These are phyloP conservation scores for Naegleria fowleri DNA, from an alignment of 208 protist species.

Conservation along the genomic window DNA sequence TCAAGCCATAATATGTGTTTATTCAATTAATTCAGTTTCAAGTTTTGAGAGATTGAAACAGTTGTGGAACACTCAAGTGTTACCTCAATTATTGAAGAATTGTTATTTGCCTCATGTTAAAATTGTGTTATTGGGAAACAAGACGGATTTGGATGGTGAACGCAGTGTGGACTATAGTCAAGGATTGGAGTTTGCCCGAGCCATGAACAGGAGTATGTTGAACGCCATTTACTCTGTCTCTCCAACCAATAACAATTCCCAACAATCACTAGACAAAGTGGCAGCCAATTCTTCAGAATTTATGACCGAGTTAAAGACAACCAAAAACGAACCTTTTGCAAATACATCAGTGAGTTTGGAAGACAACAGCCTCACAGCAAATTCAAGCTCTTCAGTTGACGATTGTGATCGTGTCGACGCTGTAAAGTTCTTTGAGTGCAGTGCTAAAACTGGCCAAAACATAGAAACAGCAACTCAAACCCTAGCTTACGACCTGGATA, in stretches of 20 bases:
- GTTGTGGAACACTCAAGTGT: neutral
- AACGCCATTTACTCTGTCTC: neutral
- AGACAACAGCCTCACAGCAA: neutral
- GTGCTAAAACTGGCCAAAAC: constrained; percentile 8
- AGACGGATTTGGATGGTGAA: neutral
- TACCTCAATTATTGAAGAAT: neutral
- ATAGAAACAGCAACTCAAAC: neutral
- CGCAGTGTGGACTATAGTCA: neutral
- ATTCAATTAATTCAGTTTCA: neutral
- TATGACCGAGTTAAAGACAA: neutral
- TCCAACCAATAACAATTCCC: neutral
- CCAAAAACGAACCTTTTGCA: neutral
- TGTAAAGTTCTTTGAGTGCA: neutral
- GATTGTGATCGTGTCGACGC: neutral
- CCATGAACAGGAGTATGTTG: neutral
- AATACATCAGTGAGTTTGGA: neutral
- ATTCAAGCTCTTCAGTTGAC: neutral
- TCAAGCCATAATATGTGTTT: neutral
- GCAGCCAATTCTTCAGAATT: neutral
- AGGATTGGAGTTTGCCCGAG: neutral
- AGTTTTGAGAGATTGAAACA: neutral
- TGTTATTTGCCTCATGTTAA: neutral
- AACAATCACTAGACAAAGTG: neutral
- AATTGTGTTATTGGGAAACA: neutral
- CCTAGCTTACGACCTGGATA: neutral